Base-by-base conservation (phyloP, 2,329 filamentous ascomycete species). In the Seiridium cupressi region DNA sequence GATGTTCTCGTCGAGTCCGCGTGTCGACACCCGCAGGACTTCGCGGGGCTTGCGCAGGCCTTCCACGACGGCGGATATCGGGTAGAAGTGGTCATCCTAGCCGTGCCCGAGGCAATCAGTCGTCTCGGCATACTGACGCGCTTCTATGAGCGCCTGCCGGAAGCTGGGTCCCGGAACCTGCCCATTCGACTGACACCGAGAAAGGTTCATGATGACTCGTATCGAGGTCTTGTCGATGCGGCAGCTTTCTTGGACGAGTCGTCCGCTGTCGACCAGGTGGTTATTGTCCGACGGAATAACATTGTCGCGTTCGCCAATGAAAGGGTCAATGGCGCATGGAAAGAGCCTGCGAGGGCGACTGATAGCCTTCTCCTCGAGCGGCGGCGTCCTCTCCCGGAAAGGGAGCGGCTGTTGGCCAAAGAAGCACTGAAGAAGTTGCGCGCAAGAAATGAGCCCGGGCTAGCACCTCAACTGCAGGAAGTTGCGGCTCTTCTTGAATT, bases 151-250 rank as follows among this genome's bases (percentile, higher is more conserved):
- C 64, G 63, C 10, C 51, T 73, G 59, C 72, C 73, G 0, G 76
- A 77, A 66, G 73, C 70, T 1, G 69, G 69, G 63, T 70, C 70
- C 38, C 61, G 72, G 4, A 67, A 68, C 2, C 51, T 81, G 46
- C 77, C 77, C 1, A 63, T 72, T 5, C 69, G 79, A 8, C 63
- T 81, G 44, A 81, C 79, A 44, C 79, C 79, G 3, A 66, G 66
- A 13, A 69, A 62, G 60, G 74, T 81, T n/a, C 79, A 82, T 56
- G 76, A 81, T 55, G 79, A 79, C 60, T 79, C 78, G 34, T 81
- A 77, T 48, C 64, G 47, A 3, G 79, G 79, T 2, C 57, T 81
- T 13, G 58, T 72, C 11, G 64, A 68, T 5, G 75, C 74, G 3
- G 77, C 77, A 2, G 61, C 57, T 34, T 77, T 75, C 59, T 64